Base-by-base conservation (phyloP, 306 rosid species). In the Pueraria montana region DNA sequence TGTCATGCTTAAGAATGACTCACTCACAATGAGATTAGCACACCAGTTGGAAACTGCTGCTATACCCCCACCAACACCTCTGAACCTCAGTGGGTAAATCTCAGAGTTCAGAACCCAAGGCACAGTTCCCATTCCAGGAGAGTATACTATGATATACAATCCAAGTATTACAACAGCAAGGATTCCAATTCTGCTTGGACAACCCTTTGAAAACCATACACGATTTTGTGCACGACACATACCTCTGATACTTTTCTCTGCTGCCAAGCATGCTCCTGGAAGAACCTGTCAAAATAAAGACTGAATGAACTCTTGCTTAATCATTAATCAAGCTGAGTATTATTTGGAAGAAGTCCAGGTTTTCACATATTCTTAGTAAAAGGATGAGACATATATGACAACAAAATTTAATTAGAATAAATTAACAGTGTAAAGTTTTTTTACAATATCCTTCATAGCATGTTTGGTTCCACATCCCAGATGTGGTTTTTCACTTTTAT, bases 61-160 rank as follows among this genome's bases (percentile, higher is more conserved):
- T 9, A 94, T 89, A 16, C 98, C 94, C 70, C 98, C 98, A 26
- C 95, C 91, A 7, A 87, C 23, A 0, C 97, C 97, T 86, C 96
- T 87, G 87, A 85, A 91, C 65, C 87, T 92, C 74, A 90, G 38
- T 1, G 98, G 98, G 63, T 92, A 94, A 30, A 94, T 91, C 89
- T 94, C 98, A 0, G 97, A 88, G 87, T 92, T 94, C 62, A 94
- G 87, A 80, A 94, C 86, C 98, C 97, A 94, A 0, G 98, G 98
- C 5, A 88, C 90, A 0, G 89, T 86, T 78, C 96, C 98, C 94
- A 94, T 90, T 38, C 97, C 98, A 0, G 98, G 98, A 2, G 98
- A 86, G 69, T 92, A 94, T 1, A 74, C 56, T 8, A 94, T 66
- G 45, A 94, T 92, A 78, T 94, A 94, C 23, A 91, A 13, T 68